Evolutionary conservation across 805 yeast genomes (phyloP).

Genomic region (Tetrapisispora iriomotensis): DNA sequence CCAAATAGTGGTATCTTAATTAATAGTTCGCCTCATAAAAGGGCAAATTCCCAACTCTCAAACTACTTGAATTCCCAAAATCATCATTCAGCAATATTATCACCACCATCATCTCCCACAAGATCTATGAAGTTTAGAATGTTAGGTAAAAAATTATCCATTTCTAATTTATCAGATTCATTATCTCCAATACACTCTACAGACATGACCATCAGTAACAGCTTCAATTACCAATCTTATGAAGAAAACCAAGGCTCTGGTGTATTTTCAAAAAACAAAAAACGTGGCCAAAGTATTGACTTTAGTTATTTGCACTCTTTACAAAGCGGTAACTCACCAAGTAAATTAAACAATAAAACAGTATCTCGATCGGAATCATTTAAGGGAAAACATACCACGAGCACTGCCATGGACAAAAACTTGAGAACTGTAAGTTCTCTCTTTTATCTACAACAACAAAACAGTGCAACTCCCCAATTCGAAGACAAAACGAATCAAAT

Average conservation of each 20-base stretch:
- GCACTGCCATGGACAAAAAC: background rate
- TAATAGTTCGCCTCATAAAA: slow-evolving; percentile 9
- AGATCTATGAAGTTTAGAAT: slow-evolving; percentile 20
- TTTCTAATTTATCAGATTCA: slow-evolving; percentile 23
- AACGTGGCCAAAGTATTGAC: slow-evolving; percentile 24
- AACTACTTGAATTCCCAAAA: slow-evolving; percentile 1
- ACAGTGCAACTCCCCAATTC: slow-evolving; percentile 4
- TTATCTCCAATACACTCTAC: slow-evolving; percentile 3
- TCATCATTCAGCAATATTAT: slow-evolving; percentile 3
- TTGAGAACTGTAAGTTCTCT: slow-evolving; percentile 10
- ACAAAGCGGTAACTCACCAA: slow-evolving; percentile 26
- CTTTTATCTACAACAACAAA: slow-evolving; percentile 5
- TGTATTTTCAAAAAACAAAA: slow-evolving; percentile 7
- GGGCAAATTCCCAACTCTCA: slow-evolving; percentile 18
- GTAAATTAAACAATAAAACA: slow-evolving; percentile 20
- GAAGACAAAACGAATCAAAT: slow-evolving; percentile 2
- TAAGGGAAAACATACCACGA: background rate
- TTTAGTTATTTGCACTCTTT: slow-evolving; percentile 24
- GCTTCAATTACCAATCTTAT: background rate
- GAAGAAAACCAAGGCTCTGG: slow-evolving; percentile 3
- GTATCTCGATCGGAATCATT: background rate
- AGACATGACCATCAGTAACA: background rate
- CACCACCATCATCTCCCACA: slow-evolving; percentile 24
- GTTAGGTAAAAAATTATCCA: slow-evolving; percentile 24
- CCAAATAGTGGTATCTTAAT: slow-evolving; percentile 5